phyloP scores from a whole-genome alignment of 805 yeast species.

The Torulaspora quercuum region DNA sequence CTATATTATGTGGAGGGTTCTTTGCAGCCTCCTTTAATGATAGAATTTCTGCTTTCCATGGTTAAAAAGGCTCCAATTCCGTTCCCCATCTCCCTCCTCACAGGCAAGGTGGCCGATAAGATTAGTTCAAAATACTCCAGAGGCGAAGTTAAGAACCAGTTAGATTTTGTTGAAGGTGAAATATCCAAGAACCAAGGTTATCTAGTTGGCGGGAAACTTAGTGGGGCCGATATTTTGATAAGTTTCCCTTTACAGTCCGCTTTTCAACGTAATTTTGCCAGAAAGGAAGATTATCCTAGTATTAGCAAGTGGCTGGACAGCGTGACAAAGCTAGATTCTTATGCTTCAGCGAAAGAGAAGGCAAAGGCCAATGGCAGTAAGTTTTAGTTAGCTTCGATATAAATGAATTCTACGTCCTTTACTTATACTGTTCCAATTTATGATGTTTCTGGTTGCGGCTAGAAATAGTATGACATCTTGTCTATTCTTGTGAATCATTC shows the following conservation, averaged over 20 bases:
- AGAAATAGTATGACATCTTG: too few relatives aligned
- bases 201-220: constrained; percentile 49
- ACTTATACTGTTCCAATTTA: too few relatives aligned
- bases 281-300: constrained; percentile 25
- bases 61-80: constrained; percentile 45
- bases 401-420: not conserved
- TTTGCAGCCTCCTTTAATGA: constrained; percentile 48
- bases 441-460: too few relatives aligned
- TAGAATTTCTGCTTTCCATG: constrained; percentile 36
- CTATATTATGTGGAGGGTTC: constrained; percentile 62
- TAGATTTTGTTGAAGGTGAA: constrained; percentile 42
- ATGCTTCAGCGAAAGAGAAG: constrained; percentile 16
- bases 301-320: constrained; percentile 26
- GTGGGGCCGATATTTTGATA: constrained; percentile 56
- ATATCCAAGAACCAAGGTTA: constrained; percentile 39
- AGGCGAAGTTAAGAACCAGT: constrained; percentile 43
- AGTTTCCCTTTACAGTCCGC: constrained; percentile 42
- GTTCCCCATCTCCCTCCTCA: constrained; percentile 45
- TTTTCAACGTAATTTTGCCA: constrained; percentile 17
- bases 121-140: constrained; percentile 48
- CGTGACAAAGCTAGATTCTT: constrained; percentile 17
- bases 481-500: too few relatives aligned
- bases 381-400: constrained; percentile 1
- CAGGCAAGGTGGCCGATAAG: constrained; percentile 43
- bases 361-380: constrained; percentile 17